Conservation (phyloP, 2,329 filamentous ascomycete genomes). For the Stemphylium vesicarium region DNA sequence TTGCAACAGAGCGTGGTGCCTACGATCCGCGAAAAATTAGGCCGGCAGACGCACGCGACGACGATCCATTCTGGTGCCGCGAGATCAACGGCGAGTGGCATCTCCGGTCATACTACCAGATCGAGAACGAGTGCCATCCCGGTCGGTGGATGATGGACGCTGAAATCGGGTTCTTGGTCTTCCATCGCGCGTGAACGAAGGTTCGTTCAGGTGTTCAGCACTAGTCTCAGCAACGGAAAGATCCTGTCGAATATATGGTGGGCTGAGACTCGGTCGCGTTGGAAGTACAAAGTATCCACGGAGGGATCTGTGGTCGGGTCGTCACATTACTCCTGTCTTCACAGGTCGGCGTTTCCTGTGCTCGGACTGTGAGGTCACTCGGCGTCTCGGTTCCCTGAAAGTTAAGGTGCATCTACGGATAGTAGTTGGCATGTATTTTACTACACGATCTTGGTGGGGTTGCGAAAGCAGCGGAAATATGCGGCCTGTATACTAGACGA, state of each 20-base stretch:
- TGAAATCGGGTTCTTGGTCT: constrained; percentile 42
- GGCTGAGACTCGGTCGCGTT: too few species aligned
- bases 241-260: too few species aligned
- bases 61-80: constrained; percentile 48
- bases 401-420: background rate
- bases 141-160: constrained; percentile 47
- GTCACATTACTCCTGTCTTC: background rate
- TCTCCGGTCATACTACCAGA: constrained; percentile 45
- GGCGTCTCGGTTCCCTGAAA: background rate
- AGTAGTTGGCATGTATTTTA: too few species aligned
- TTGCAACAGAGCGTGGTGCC: constrained; percentile 42
- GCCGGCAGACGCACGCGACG: constrained; percentile 41
- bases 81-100: constrained; percentile 48
- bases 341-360: background rate
- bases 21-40: constrained; percentile 40
- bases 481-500: background rate
- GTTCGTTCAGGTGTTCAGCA: too few species aligned
- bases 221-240: too few species aligned
- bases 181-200: constrained; percentile 35
- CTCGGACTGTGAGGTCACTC: background rate
- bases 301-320: too few species aligned
- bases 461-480: background rate
- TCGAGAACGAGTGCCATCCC: constrained; percentile 48
- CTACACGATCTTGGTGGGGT: too few species aligned
- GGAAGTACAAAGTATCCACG: too few species aligned